These are phyloP conservation scores for Trichoderma orchidacearum DNA, from an alignment of 495 filamentous ascomycete species.

Conservation along the genomic window DNA sequence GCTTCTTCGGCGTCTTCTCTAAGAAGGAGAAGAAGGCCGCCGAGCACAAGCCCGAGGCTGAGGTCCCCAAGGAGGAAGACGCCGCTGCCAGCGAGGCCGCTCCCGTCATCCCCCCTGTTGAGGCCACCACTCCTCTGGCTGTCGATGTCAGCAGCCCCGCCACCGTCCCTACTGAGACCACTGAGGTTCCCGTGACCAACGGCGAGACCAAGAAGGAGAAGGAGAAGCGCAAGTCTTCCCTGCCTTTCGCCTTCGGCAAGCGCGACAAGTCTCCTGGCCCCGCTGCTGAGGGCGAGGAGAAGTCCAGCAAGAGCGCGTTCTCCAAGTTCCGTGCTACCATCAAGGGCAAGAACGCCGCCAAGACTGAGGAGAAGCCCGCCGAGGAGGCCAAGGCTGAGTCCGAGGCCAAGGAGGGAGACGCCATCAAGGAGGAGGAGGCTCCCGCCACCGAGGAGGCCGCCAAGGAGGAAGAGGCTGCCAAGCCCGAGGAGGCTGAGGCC, in stretches of 20 bases:
- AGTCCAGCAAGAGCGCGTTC: constrained; percentile 39
- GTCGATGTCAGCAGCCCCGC: constrained; percentile 31
- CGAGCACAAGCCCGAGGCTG: constrained; percentile 35
- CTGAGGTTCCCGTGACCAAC: constrained; percentile 31
- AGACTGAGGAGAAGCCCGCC: constrained; percentile 23
- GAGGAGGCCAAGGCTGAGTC: constrained; percentile 37
- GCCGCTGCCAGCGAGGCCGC: constrained; percentile 29
- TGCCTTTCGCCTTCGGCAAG: constrained; percentile 38
- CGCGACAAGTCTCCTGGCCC: constrained; percentile 35
- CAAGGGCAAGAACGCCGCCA: constrained; percentile 26
- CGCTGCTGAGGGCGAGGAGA: constrained; percentile 34
- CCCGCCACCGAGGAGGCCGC: constrained; percentile 31
- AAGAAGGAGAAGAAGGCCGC: constrained; percentile 35
- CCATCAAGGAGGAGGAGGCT: constrained; percentile 32
- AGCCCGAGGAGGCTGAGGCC: constrained; percentile 7
- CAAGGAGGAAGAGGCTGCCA: constrained; percentile 34
- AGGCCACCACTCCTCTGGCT: constrained; percentile 39
- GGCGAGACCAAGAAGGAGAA: constrained; percentile 39
- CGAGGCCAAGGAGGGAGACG: constrained; percentile 27
- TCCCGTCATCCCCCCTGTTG: constrained; percentile 43
- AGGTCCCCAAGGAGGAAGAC: constrained; percentile 16
- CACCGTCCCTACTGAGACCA: constrained; percentile 15
- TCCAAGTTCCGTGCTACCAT: constrained; percentile 45
- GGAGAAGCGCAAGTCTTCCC: constrained; percentile 45
- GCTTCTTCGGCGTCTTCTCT: constrained; percentile 39